phyloP scores from a whole-genome alignment of 208 protist genomes.

The Crithidia bombi region DNA sequence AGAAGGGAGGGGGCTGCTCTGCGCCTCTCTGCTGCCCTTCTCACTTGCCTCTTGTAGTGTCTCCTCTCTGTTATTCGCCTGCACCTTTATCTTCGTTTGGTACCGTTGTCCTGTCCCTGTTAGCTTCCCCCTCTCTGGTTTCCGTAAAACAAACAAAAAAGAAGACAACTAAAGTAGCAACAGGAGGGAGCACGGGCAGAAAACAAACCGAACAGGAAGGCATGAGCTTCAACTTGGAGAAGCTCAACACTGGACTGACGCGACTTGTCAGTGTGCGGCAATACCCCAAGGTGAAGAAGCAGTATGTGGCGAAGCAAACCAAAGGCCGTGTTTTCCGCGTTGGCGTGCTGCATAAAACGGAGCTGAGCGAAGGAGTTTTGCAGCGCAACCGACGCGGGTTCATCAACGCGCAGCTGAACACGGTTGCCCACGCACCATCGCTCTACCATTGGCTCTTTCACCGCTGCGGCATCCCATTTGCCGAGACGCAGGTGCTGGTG shows the following conservation, averaged over 20 bases:
- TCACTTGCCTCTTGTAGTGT: no score
- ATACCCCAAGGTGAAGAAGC: constrained; percentile 46
- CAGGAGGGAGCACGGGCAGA: neutral
- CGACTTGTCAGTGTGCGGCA: constrained; percentile 65
- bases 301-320: constrained; percentile 47
- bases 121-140: no score
- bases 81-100: no score
- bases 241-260: constrained; percentile 75
- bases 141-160: neutral
- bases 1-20: no score
- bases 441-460: constrained; percentile 92
- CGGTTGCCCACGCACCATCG: constrained; percentile 82
- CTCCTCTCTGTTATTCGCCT: no score
- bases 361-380: constrained; percentile 64
- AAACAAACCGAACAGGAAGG: constrained; percentile 8
- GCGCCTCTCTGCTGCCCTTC: no score
- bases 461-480: constrained; percentile 85
- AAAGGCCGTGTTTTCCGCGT: constrained; percentile 80
- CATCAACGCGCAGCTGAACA: constrained; percentile 82
- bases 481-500: constrained; percentile 59
- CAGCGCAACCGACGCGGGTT: constrained; percentile 78
- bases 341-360: constrained; percentile 71
- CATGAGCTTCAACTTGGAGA: constrained; percentile 50
- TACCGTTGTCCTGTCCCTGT: no score
- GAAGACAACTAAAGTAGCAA: neutral